Base-by-base conservation (phyloP, 345 rosid genomes). In the Passiflora organensis region DNA sequence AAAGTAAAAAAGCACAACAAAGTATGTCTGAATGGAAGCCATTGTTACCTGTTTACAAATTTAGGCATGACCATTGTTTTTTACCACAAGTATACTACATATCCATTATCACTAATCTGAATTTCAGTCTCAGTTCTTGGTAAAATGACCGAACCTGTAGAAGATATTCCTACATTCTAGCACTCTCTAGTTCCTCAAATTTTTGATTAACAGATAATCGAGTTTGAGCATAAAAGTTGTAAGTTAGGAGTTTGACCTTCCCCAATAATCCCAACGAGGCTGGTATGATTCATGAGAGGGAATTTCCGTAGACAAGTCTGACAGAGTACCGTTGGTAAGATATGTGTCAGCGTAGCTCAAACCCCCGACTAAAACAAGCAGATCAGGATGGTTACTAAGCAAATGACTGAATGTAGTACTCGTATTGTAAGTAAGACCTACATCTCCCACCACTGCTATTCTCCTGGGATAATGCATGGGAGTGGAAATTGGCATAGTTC, bases 181-280 rank as follows among this genome's bases (percentile, higher is more conserved):
- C n/a, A n/a, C n/a, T n/a, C n/a, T n/a, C n/a, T n/a, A n/a, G n/a
- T n/a, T n/a, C n/a, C n/a, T n/a, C n/a, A n/a, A n/a, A n/a, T n/a
- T n/a, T n/a, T n/a, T n/a, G n/a, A n/a, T n/a, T n/a, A n/a, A n/a
- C 28, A 60, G 25, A 55, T 48, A 15, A 23, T 19, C n/a, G n/a
- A n/a, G n/a, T n/a, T n/a, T n/a, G n/a, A n/a, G n/a, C n/a, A n/a
- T n/a, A n/a, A n/a, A n/a, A n/a, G n/a, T n/a, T 15, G 25, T 24
- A 48, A 20, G 50, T 18, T 39, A 11, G 45, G 24, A 43, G 18
- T 36, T 65, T 66, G 15, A 89, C 99, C 99, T 93, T 72, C 96
- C 99, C 96, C 95, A 89, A 49, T 77, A 79, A 66, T 93, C 99
- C 99, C 99, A 93, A 18, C 96, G 94, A 71, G 96, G 96, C 74